Evolutionary conservation across 179 eudicot genomes (phyloP), one percentile per base, ranked within the genome.

Genomic region (Kewa caespitosa): DNA sequence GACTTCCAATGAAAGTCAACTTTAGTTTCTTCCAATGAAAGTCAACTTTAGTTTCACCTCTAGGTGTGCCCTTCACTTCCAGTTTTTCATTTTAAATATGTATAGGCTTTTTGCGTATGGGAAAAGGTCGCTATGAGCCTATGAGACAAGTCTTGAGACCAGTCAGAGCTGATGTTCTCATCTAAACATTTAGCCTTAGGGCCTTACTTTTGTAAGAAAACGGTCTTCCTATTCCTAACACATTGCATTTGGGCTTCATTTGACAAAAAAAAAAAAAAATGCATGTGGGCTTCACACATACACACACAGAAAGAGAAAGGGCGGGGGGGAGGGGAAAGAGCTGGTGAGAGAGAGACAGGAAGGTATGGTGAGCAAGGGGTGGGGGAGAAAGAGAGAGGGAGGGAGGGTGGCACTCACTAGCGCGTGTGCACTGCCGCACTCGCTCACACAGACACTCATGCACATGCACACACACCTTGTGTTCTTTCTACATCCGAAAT

Each of bases 61-160:
- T 66, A 30, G 18, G 32, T 72, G 22, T 66, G 70, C 72, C 38
- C 50, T 39, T 70, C 37, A 64, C 67, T 34, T 54, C 62, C 31
- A 31, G 28, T 31, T 37, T 48, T 25, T n/a, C n/a, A n/a, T n/a
- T n/a, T n/a, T n/a, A n/a, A 20, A 31, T 41, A 34, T 30, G 13
- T 70, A 31, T 62, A 37, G 48, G 27, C 12, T 54, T 11, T 60
- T n/a, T n/a, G n/a, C n/a, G 33, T 48, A 13, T 43, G 50, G 48
- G 46, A 60, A 52, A 25, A 18, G 31, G 31, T 69, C 31, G 27
- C 42, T n/a, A 32, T 43, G n/a, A 42, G 32, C 41, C n/a, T 39
- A 50, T 4, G 39, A 38, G 69, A 36, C 12, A 30, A 52, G 34
- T 74, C 30, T 9, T 39, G 23, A 60, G 50, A 48, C 2, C 22